These are phyloP conservation scores for Termitomyces sp. DNA, from an alignment of 768 basidiomycete genomes.

Conservation along the genomic window DNA sequence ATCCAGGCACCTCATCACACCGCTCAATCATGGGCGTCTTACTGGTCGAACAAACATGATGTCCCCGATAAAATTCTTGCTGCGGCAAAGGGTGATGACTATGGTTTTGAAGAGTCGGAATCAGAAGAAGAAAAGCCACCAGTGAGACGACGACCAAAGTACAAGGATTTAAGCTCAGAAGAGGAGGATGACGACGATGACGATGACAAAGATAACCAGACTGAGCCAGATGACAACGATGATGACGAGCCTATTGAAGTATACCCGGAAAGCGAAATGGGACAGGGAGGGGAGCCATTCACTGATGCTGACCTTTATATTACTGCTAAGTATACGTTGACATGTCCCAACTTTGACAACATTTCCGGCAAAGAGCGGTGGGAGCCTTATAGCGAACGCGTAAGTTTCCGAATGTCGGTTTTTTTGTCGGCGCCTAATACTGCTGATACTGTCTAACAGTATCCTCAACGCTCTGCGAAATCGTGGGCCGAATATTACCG, in stretches of 20 bases:
- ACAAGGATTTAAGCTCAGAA: constrained; percentile 29
- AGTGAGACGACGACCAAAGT: constrained; percentile 21
- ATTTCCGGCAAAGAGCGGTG: constrained; percentile 43
- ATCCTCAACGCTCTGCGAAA: constrained; percentile 46
- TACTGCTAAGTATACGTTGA: constrained; percentile 54
- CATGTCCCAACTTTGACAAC: constrained; percentile 38
- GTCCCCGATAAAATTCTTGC: constrained; percentile 61
- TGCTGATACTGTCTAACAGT: constrained; percentile 25
- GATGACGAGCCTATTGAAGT: constrained; percentile 24
- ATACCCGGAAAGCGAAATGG: constrained; percentile 46
- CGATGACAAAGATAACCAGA: constrained; percentile 16
- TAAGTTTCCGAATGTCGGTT: constrained; percentile 19
- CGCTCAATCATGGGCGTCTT: constrained; percentile 56
- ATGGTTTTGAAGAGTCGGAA: constrained; percentile 17
- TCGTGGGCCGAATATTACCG: constrained; percentile 62
- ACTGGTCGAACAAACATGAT: constrained; percentile 63
- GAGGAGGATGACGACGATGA: constrained; percentile 23
- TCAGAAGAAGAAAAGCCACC: constrained; percentile 17
- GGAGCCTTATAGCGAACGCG: constrained; percentile 46
- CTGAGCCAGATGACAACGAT: constrained; percentile 26
- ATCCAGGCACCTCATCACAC: constrained; percentile 62
- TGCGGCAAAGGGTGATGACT: constrained; percentile 30
- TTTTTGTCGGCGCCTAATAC: background rate
- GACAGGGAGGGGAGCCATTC: constrained; percentile 40
- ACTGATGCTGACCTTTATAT: constrained; percentile 59